Conservation (phyloP, 768 basidiomycete genomes). For the Rhizopogon vulgaris region DNA sequence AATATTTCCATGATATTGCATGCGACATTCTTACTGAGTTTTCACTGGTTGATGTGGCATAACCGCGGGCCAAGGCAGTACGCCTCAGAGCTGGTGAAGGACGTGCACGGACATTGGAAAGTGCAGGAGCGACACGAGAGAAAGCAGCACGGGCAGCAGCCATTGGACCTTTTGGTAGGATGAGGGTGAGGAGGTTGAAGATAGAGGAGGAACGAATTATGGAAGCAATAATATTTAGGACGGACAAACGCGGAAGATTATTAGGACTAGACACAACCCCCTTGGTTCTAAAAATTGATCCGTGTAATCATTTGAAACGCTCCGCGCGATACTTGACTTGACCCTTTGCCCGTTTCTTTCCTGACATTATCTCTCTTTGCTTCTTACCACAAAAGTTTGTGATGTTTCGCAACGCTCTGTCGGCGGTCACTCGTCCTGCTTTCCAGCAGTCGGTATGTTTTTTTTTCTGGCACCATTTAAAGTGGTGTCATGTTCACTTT, state of each 20-base stretch:
- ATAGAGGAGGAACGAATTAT: constrained; percentile 5
- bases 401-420: constrained; percentile 66
- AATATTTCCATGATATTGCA: constrained; percentile 19
- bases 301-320: constrained; percentile 1
- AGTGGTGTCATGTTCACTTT: not conserved
- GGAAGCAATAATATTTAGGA: constrained; percentile 5
- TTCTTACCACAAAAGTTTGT: constrained; percentile 27
- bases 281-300: not conserved
- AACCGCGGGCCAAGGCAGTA: constrained; percentile 44
- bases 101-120: constrained; percentile 36
- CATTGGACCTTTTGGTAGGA: constrained; percentile 39
- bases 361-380: constrained; percentile 22
- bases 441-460: constrained; percentile 44
- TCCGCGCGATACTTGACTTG: no score
- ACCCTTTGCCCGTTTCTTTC: constrained; percentile 24
- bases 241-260: constrained; percentile 7
- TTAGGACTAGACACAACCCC: no score
- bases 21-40: constrained; percentile 39
- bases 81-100: constrained; percentile 37
- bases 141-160: constrained; percentile 52
- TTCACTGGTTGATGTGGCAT: constrained; percentile 52
- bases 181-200: constrained; percentile 22
- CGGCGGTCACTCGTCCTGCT: constrained; percentile 49
- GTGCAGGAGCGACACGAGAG: constrained; percentile 53
- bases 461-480: constrained; percentile 1